phyloP scores from a whole-genome alignment of 306 rosid genomes.

The Sindora glabra region DNA sequence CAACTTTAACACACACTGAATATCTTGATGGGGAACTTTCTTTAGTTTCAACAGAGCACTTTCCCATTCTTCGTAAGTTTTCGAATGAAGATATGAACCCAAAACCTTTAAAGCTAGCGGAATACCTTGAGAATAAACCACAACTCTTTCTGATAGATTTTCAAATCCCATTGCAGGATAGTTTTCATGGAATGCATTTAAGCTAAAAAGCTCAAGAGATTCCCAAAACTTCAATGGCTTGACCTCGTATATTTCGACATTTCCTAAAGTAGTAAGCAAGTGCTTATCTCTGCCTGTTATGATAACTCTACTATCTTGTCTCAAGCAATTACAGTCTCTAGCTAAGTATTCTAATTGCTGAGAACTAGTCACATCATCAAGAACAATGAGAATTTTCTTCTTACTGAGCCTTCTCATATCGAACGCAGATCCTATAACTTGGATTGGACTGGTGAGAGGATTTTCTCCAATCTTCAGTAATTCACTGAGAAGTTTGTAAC shows the following conservation, averaged over 20 bases:
- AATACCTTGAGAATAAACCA: not conserved
- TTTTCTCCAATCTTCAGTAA: not conserved
- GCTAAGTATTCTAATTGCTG: not conserved
- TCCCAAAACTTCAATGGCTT: not conserved
- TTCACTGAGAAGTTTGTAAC: not conserved
- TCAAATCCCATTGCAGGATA: not conserved
- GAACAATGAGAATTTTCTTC: not conserved
- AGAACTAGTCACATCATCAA: not conserved
- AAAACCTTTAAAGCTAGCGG: not conserved
- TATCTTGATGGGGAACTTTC: not conserved
- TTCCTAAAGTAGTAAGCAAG: not conserved
- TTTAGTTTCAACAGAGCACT: not conserved
- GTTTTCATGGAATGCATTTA: not conserved
- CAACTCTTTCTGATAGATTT: not conserved
- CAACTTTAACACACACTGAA: not conserved
- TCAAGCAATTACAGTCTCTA: not conserved
- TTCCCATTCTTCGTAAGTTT: not conserved
- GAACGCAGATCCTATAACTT: not conserved
- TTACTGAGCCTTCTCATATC: not conserved
- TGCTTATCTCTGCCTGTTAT: not conserved
- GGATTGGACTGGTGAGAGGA: too few relatives aligned
- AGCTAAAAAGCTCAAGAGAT: slow-evolving; percentile 3
- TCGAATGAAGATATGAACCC: not conserved
- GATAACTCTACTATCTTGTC: not conserved
- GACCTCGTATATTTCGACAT: not conserved